Base-by-base conservation (phyloP, 257 asterid genomes). In the Ophiorrhiza pumila region DNA sequence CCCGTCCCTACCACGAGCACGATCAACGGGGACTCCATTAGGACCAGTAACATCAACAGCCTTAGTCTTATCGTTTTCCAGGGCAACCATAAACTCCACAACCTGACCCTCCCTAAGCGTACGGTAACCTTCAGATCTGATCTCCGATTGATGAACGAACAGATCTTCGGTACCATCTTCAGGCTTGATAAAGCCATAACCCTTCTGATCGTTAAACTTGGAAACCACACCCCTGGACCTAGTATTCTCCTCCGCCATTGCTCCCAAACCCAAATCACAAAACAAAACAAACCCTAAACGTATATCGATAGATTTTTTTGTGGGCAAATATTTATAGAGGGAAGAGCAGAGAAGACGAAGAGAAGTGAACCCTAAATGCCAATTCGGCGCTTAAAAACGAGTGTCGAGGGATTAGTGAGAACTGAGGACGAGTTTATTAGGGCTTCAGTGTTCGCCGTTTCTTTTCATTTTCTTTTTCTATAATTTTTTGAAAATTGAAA, bases 141-240 rank as follows among this genome's bases (percentile, higher is more conserved):
- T 85, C 68, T 85, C 92, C 1, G 96, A 78, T n/a, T 89, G 94
- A 73, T 92, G 98, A 29, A 92, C 98, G 74, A 92, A 92, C 65
- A 92, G 86, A 80, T 88, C 93, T 1, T 87, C 95, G 71, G 84
- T 81, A 7, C 90, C 93, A 5, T 82, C 96, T 13, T 89, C 94
- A 9, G 93, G 95, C 52, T 84, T 85, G 83, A 92, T 92, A 85
- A 92, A 92, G 0, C 98, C 98, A 71, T 80, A 92, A 0, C 97
- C 98, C 69, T 87, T 92, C 71, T 80, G 86, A 69, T 86, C 91
- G 35, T 76, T 75, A 85, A 92, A 92, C 77, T 73, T 88, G 52
- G 80, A 34, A 62, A 91, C 97, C 31, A 86, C 85, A 22, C 97
- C 97, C 63, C 76, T 84, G 20, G 90, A 84, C 81, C 96, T 69